Evolutionary conservation across 768 basidiomycete genomes (phyloP), one percentile per base, ranked within the genome.

Genomic region (Suillus fuscotomentosus): DNA sequence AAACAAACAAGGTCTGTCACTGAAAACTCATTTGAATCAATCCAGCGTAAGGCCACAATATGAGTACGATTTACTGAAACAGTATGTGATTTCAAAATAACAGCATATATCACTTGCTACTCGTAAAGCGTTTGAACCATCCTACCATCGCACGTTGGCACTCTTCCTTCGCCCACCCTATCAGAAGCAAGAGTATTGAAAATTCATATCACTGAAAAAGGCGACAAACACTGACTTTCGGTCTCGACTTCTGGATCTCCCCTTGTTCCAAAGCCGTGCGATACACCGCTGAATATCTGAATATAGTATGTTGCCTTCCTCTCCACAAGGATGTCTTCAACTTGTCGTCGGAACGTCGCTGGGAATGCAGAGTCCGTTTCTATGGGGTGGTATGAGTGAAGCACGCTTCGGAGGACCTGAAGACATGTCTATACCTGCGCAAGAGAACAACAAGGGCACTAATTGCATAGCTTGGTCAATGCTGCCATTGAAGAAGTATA

Each of bases 121-220:
- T 57, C 24, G 39, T 5, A 51, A 87, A 86, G 39, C 84, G 74
- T 57, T 77, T 72, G 69, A 86, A 87, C 85, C 86, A 88, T 3
- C 69, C 70, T 34, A 83, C 71, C 53, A 86, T 76, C 45, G 81
- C 80, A 2, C 80, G 77, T 3, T 86, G 85, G 8, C 83, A 83
- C 61, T 87, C 82, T 68, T 88, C 86, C 66, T 86, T 87, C 0
- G 84, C 84, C 82, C 85, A 87, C 20, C 84, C 86, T 88, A 55
- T 54, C 38, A 20, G 54, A 27, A 34, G 34, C 22, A 14, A 60
- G 24, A n/a, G 68, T 17, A 24, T 41, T 51, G 0, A 63, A 36
- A 8, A 22, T 24, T 63, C 24, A 22, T 15, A 36, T 5, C 1
- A 41, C 14, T 9, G 3, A n/a, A 24, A 51, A 1, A 27, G 24